These are phyloP conservation scores for Verticillium isaacii DNA, from an alignment of 2,329 filamentous ascomycete genomes.

Conservation along the genomic window DNA sequence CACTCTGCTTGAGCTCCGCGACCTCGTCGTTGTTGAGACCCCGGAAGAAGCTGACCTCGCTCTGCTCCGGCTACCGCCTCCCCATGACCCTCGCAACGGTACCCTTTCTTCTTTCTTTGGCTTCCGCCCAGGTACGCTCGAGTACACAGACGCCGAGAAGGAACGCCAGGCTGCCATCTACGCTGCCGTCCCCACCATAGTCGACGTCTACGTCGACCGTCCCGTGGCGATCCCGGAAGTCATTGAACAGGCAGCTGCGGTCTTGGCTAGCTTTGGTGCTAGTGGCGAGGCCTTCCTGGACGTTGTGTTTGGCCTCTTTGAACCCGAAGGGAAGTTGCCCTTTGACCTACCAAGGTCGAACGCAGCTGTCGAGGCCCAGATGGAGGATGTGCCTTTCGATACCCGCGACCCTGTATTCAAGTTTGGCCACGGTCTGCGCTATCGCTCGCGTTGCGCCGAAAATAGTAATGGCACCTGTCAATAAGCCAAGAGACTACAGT, in stretches of 20 bases:
- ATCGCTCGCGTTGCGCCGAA: too few species aligned
- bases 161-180: conserved; percentile 26
- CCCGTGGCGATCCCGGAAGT: conserved; percentile 36
- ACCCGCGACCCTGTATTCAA: conserved; percentile 20
- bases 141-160: conserved; percentile 27
- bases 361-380: conserved; percentile 30
- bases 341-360: conserved; percentile 41
- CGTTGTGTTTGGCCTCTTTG: conserved; percentile 30
- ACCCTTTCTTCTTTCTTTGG: conserved; percentile 26
- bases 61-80: conserved; percentile 32
- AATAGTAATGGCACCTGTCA: too few species aligned
- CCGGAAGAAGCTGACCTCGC: conserved; percentile 35
- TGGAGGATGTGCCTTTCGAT: conserved; percentile 23
- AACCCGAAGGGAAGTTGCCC: conserved; percentile 35
- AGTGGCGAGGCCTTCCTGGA: conserved; percentile 36
- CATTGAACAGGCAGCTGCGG: conserved; percentile 26
- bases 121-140: conserved; percentile 34
- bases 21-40: conserved; percentile 26
- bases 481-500: too few species aligned
- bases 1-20: conserved; percentile 11
- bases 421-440: conserved; percentile 21
- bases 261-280: conserved; percentile 35
- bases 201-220: conserved; percentile 37
- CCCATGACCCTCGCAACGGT: conserved; percentile 32
- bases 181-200: conserved; percentile 30